Conservation (phyloP, 2,329 filamentous ascomycete species). For the Monosporascus sp. region DNA sequence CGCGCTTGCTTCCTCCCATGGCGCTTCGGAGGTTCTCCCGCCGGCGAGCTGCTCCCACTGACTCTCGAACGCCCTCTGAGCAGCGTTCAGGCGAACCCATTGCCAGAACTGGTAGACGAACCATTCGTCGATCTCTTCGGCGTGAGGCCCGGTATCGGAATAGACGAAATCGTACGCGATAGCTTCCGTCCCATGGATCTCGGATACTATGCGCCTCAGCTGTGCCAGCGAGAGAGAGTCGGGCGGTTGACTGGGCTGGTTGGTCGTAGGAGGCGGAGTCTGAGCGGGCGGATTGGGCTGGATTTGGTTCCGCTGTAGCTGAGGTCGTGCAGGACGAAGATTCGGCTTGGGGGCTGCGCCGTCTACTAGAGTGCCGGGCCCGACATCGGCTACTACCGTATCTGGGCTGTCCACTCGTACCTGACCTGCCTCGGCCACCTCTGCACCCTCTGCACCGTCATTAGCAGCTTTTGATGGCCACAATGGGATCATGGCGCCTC, state of each 20-base stretch:
- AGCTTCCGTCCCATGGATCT: slow-evolving; percentile 65
- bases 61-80: slow-evolving; percentile 71
- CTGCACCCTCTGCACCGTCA: slow-evolving; percentile 19
- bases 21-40: slow-evolving; percentile 36
- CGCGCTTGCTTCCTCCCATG: slow-evolving; percentile 63
- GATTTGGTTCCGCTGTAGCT: slow-evolving; percentile 24
- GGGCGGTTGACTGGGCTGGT: slow-evolving; percentile 36
- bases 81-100: slow-evolving; percentile 69
- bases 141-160: slow-evolving; percentile 65
- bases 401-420: slow-evolving; percentile 26
- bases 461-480: slow-evolving; percentile 35
- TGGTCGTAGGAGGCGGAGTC: slow-evolving; percentile 20
- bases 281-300: slow-evolving; percentile 24
- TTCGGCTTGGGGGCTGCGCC: slow-evolving; percentile 8
- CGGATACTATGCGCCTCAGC: slow-evolving; percentile 66
- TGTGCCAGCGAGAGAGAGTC: slow-evolving; percentile 75
- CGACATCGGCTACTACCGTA: slow-evolving; percentile 25
- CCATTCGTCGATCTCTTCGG: slow-evolving; percentile 95
- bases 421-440: slow-evolving; percentile 5
- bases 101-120: slow-evolving; percentile 89
- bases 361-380: slow-evolving; percentile 12
- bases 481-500: slow-evolving; percentile 39
- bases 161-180: slow-evolving; percentile 83
- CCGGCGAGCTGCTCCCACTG: slow-evolving; percentile 58
- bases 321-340: slow-evolving; percentile 18